These are phyloP conservation scores for Orbilia oligospora DNA, from an alignment of 2,329 filamentous ascomycete genomes.

Conservation along the genomic window DNA sequence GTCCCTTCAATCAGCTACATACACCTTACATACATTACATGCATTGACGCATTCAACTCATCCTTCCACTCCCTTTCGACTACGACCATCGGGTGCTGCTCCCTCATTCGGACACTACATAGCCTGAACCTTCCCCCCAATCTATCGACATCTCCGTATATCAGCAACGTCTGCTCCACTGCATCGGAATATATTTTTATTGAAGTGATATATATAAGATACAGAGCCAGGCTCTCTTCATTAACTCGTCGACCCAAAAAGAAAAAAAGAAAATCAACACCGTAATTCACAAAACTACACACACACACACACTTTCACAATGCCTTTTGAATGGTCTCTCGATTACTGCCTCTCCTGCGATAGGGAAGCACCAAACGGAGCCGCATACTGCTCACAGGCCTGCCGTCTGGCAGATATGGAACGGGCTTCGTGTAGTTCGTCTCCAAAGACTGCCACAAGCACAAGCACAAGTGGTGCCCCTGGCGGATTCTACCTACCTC, in stretches of 20 bases:
- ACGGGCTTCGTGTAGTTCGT: constrained; percentile 72
- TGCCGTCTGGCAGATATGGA: constrained; percentile 92
- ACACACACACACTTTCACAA: constrained; percentile 23
- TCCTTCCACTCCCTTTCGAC: constrained; percentile 33
- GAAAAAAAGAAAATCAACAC: too few relatives aligned
- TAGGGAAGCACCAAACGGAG: constrained; percentile 63
- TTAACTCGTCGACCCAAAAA: neutral
- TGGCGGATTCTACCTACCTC: constrained; percentile 77
- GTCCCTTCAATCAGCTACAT: constrained; percentile 26
- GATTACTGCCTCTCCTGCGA: constrained; percentile 96
- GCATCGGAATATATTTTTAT: neutral
- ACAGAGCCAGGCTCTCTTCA: constrained; percentile 7
- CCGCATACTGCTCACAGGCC: constrained; percentile 70
- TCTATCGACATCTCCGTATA: constrained; percentile 29
- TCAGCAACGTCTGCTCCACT: neutral
- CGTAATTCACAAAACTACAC: constrained; percentile 8
- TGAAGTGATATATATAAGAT: constrained; percentile 22
- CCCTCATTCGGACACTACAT: constrained; percentile 39
- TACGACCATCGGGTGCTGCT: constrained; percentile 37
- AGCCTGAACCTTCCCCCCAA: constrained; percentile 53
- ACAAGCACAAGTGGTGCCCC: constrained; percentile 66
- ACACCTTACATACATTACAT: constrained; percentile 42
- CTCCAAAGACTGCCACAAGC: constrained; percentile 72
- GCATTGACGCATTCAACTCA: constrained; percentile 35
- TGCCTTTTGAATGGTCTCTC: constrained; percentile 76